Conservation (phyloP, 768 basidiomycete species). For the Inosperma sp. region DNA sequence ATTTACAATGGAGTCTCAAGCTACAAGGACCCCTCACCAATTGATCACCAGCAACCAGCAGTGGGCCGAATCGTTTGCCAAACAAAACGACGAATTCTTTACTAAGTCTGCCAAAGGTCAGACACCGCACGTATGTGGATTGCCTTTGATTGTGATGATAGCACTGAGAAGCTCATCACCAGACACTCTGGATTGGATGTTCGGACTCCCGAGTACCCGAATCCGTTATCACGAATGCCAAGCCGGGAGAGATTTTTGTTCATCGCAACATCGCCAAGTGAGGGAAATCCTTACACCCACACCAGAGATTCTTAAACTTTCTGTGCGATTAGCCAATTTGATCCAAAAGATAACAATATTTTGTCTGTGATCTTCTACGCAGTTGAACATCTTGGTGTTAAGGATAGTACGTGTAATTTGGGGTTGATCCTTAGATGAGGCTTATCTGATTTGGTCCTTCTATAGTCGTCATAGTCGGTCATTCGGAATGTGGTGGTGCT, state of each 20-base stretch:
- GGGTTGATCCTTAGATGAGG: conserved; percentile 19
- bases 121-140: conserved; percentile 49
- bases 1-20: conserved; percentile 1
- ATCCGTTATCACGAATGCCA: conserved; percentile 59
- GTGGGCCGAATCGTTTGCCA: conserved; percentile 63
- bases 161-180: conserved; percentile 12
- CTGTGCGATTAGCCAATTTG: conserved; percentile 55
- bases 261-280: conserved; percentile 89
- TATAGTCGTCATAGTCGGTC: conserved; percentile 77
- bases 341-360: conserved; percentile 63
- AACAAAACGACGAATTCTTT: conserved; percentile 62
- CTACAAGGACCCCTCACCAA: conserved; percentile 23
- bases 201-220: conserved; percentile 86
- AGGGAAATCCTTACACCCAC: conserved; percentile 19
- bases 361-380: conserved; percentile 74
- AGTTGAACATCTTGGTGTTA: conserved; percentile 60
- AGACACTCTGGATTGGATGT: conserved; percentile 80
- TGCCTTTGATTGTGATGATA: conserved; percentile 6
- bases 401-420: conserved; percentile 61
- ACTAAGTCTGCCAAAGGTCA: conserved; percentile 57
- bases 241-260: conserved; percentile 79
- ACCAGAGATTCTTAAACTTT: background rate
- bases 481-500: conserved; percentile 79
- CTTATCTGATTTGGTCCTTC: conserved; percentile 28
- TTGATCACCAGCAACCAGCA: conserved; percentile 50